A percentile compares a stretch with the other conserved stretches of the same genome.
Evolutionary conservation across 192 early-diverging fungal genomes (phyloP).

Genomic region (Neocallimastix lanati): DNA sequence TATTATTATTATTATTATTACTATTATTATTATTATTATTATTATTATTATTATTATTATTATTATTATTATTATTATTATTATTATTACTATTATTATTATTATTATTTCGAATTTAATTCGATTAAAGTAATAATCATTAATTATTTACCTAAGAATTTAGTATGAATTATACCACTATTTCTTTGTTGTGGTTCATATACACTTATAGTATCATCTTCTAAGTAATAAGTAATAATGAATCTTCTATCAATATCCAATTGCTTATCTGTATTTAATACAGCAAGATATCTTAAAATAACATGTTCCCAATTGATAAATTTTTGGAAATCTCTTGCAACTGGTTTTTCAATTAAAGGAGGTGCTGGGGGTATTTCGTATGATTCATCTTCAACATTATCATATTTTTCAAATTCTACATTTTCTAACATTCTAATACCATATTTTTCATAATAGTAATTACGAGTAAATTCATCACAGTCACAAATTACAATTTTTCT

Average conservation of each 20-base stretch:
- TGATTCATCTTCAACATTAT: background rate
- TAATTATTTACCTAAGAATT: background rate
- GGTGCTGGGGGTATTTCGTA: background rate
- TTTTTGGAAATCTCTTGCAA: background rate
- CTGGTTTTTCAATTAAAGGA: background rate
- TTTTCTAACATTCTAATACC: background rate
- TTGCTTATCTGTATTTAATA: background rate
- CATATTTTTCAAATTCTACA: background rate
- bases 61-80: too few species aligned
- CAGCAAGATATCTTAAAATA: background rate
- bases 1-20: too few species aligned
- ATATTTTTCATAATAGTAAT: constrained; percentile 1
- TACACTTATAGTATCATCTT: constrained; percentile 1
- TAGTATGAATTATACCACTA: background rate
- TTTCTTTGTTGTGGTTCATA: constrained; percentile 1
- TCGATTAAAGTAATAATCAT: background rate
- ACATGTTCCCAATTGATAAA: background rate
- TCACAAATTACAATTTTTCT: background rate
- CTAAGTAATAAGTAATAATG: background rate
- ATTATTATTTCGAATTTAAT: too few species aligned
- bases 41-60: too few species aligned
- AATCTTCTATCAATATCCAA: constrained; percentile 1
- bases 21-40: too few species aligned
- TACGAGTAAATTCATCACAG: constrained; percentile 6
- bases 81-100: too few species aligned